Conservation (phyloP, 768 basidiomycete genomes). For the Collybiopsis luxurians region DNA sequence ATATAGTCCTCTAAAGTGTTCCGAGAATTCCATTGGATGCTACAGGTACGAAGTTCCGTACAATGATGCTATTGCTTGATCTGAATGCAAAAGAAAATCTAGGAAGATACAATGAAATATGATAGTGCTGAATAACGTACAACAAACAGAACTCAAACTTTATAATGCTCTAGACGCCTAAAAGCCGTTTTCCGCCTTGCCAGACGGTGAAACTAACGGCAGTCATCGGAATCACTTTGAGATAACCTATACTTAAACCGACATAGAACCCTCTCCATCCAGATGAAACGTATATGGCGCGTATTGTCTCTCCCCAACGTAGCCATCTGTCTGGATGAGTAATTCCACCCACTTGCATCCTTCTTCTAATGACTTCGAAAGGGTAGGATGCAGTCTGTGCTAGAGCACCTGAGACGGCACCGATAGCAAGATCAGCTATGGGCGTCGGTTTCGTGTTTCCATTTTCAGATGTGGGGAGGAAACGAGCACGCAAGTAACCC, state of each 20-base stretch:
- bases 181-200: constrained; percentile 44
- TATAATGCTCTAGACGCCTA: constrained; percentile 23
- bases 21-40: background rate
- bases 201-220: constrained; percentile 91
- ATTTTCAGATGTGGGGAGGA: constrained; percentile 45
- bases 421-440: constrained; percentile 72
- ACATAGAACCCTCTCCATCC: constrained; percentile 91
- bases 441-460: constrained; percentile 39
- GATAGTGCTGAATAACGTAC: constrained; percentile 9
- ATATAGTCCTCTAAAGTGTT: background rate
- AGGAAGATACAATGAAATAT: background rate
- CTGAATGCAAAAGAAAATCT: background rate
- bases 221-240: constrained; percentile 96
- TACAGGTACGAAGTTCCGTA: background rate
- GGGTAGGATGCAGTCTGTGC: constrained; percentile 93
- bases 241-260: constrained; percentile 86
- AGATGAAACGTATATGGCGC: constrained; percentile 56
- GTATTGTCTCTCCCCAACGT: constrained; percentile 76
- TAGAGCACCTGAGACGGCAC: constrained; percentile 81
- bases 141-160: background rate
- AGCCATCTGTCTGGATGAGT: constrained; percentile 75
- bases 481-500: constrained; percentile 67
- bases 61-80: background rate
- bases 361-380: constrained; percentile 80
- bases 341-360: constrained; percentile 94